phyloP scores from a whole-genome alignment of 352 stramenopile species.

The Phytophthora capsici region DNA sequence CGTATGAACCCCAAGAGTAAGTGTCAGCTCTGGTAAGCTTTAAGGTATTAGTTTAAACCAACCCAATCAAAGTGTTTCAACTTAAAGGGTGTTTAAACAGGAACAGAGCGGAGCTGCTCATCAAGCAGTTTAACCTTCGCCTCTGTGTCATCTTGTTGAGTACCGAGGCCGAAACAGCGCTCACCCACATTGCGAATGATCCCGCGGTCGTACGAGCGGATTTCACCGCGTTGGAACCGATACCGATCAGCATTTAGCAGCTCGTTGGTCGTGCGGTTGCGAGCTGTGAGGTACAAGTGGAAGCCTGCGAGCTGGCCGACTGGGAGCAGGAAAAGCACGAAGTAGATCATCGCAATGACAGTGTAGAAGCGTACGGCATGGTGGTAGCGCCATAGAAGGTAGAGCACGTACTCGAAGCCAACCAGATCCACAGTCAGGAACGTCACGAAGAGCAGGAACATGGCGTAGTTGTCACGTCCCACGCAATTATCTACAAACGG shows the following conservation, averaged over 20 bases:
- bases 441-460: slow-evolving; percentile 71
- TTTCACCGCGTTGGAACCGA: slow-evolving; percentile 44
- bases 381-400: slow-evolving; percentile 53
- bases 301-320: slow-evolving; percentile 65
- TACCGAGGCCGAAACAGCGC: slow-evolving; percentile 41
- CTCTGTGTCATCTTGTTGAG: slow-evolving; percentile 21
- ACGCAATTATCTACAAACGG: slow-evolving; percentile 99
- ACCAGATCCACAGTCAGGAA: slow-evolving; percentile 54
- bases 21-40: slow-evolving; percentile 76
- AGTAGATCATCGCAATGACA: slow-evolving; percentile 51
- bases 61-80: slow-evolving; percentile 14
- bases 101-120: slow-evolving; percentile 21
- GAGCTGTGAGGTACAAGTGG: slow-evolving; percentile 75
- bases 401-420: slow-evolving; percentile 67
- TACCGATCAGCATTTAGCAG: slow-evolving; percentile 77
- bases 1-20: slow-evolving; percentile 76
- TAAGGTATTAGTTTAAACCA: slow-evolving; percentile 26
- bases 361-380: slow-evolving; percentile 43
- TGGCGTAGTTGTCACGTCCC: slow-evolving; percentile 97
- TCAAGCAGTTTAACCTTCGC: slow-evolving; percentile 36
- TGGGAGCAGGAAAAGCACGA: slow-evolving; percentile 53
- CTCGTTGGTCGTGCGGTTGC: slow-evolving; percentile 85
- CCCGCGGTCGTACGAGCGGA: slow-evolving; percentile 56
- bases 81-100: slow-evolving; percentile 25
- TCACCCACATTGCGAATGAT: slow-evolving; percentile 52